A percentile compares a stretch with the other conserved stretches of the same genome.
phyloP scores from a whole-genome alignment of 192 early-diverging fungal species.

The Backusella westeae region DNA sequence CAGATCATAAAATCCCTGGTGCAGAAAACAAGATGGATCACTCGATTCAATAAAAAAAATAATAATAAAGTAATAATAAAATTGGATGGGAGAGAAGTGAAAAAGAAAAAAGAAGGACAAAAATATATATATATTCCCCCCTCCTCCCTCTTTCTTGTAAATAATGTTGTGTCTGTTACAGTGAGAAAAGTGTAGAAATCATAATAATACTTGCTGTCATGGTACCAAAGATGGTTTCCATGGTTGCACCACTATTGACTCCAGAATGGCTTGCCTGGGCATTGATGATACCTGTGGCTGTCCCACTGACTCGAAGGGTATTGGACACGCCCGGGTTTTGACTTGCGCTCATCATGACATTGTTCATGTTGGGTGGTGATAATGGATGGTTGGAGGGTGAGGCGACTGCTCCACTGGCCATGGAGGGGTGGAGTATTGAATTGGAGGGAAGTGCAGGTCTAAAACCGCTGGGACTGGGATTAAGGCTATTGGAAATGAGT shows the following conservation, averaged over 20 bases:
- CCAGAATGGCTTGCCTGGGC: not conserved
- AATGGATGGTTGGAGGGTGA: not conserved
- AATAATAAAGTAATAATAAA: not conserved
- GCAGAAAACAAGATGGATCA: conserved; percentile 45
- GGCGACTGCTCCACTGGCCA: not conserved
- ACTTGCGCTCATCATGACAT: not conserved
- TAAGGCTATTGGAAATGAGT: not conserved
- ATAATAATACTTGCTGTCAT: not conserved
- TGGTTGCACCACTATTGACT: not conserved
- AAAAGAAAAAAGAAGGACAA: not conserved
- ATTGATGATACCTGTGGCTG: not conserved
- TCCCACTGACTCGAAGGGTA: not conserved
- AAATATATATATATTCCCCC: too few species aligned
- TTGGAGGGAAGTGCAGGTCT: not conserved
- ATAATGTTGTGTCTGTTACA: not conserved
- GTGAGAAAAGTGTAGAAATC: not conserved
- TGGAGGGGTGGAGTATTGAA: not conserved
- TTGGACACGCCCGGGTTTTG: not conserved
- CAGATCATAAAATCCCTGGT: conserved; percentile 66
- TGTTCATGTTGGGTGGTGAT: not conserved
- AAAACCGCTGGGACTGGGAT: not conserved
- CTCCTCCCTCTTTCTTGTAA: not conserved
- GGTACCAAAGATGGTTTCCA: not conserved
- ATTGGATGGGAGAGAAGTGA: too few species aligned
- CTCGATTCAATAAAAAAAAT: conserved; percentile 39